Conservation (phyloP, 1,284 basidiomycete genomes). For the Coniophora puteana region DNA sequence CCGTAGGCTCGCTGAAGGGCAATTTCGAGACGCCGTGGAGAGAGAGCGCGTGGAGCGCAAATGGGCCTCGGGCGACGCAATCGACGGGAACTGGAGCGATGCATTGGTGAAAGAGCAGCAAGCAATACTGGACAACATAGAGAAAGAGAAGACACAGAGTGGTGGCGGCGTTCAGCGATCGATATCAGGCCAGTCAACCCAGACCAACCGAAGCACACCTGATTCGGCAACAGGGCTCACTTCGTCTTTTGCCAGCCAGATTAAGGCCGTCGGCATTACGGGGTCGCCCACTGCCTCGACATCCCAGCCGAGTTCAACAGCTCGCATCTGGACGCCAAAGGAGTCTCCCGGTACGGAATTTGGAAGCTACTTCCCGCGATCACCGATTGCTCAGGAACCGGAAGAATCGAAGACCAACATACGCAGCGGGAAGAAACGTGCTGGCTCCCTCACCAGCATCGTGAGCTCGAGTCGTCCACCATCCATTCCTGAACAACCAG, state of each 20-base stretch:
- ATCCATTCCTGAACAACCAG: constrained; percentile 21
- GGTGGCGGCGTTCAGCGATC: background rate
- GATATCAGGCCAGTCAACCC: background rate
- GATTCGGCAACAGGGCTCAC: constrained; percentile 9
- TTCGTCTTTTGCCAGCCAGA: constrained; percentile 1
- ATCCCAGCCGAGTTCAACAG: constrained; percentile 15
- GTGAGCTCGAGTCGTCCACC: constrained; percentile 24
- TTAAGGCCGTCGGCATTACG: no score
- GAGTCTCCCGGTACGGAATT: constrained; percentile 14
- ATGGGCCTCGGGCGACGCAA: constrained; percentile 34
- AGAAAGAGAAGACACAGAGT: constrained; percentile 22
- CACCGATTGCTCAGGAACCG: constrained; percentile 11
- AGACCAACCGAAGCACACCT: constrained; percentile 9
- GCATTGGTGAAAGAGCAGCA: constrained; percentile 39
- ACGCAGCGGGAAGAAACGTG: constrained; percentile 22
- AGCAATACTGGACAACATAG: constrained; percentile 35
- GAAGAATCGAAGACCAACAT: constrained; percentile 26
- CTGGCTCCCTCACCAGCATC: constrained; percentile 23
- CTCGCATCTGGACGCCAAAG: constrained; percentile 14
- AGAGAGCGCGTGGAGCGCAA: constrained; percentile 39
- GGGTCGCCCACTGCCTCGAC: background rate
- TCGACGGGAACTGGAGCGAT: constrained; percentile 33
- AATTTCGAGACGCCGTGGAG: constrained; percentile 36
- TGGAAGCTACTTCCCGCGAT: constrained; percentile 15
- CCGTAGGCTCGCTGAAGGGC: constrained; percentile 34